Evolutionary conservation across 2,329 filamentous ascomycete genomes (phyloP).

Genomic region (Zymoseptoria ardabiliae): DNA sequence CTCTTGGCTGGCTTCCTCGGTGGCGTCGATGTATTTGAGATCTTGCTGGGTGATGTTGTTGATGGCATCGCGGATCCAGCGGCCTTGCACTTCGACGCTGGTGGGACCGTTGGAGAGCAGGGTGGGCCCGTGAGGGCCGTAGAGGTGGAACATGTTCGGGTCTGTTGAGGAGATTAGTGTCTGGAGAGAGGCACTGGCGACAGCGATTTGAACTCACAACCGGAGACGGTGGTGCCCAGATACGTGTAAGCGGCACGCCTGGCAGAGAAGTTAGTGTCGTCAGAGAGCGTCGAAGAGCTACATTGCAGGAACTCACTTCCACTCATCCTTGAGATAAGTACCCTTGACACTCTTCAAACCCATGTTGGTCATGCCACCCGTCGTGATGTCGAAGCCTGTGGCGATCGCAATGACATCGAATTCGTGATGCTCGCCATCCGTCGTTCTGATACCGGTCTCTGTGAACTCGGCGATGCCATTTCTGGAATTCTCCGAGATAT

Average conservation of each 20-base stretch:
- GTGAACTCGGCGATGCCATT: constrained; percentile 11
- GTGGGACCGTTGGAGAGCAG: constrained; percentile 37
- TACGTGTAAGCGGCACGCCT: constrained; percentile 34
- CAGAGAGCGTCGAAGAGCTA: not conserved
- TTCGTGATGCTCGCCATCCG: constrained; percentile 26
- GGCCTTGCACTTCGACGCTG: constrained; percentile 35
- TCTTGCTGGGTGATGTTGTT: constrained; percentile 18
- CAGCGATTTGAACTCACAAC: constrained; percentile 27
- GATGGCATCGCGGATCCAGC: constrained; percentile 30
- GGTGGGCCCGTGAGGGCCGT: constrained; percentile 38
- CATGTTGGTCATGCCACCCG: constrained; percentile 37
- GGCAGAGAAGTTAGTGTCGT: not conserved
- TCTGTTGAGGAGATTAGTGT: not conserved
- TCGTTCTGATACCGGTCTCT: constrained; percentile 22
- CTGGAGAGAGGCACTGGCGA: not conserved
- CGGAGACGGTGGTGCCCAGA: constrained; percentile 36
- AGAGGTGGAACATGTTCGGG: constrained; percentile 27
- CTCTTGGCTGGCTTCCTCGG: constrained; percentile 22
- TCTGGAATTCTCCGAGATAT: constrained; percentile 22
- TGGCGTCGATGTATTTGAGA: constrained; percentile 24
- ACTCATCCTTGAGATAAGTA: constrained; percentile 29
- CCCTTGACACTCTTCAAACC: constrained; percentile 33
- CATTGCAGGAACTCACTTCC: constrained; percentile 27
- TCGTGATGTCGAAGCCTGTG: constrained; percentile 39
- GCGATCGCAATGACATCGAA: constrained; percentile 39